Conservation (phyloP, 139 green algal species). For the Parachlorella kessleri region DNA sequence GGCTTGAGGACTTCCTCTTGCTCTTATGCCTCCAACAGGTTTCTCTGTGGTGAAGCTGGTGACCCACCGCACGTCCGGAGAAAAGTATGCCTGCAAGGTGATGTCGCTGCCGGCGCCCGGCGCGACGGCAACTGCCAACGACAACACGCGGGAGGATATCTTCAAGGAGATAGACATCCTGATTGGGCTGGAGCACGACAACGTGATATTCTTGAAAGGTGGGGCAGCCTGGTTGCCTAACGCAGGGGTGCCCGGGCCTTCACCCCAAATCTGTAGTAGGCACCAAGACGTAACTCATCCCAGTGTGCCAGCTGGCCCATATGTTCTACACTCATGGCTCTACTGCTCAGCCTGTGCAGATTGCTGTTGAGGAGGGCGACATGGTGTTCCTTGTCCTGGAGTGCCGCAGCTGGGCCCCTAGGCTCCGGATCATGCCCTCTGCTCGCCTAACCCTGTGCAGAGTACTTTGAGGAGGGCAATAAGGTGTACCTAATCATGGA, state of each 20-base stretch:
- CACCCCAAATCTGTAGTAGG: too few species aligned
- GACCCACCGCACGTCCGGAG: conserved; percentile 58
- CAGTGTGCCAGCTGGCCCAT: too few species aligned
- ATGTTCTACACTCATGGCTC: too few species aligned
- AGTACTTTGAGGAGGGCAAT: conserved; percentile 88
- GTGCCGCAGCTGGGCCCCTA: neutral
- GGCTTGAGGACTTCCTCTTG: too few species aligned
- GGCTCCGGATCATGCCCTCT: too few species aligned
- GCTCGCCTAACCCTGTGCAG: too few species aligned
- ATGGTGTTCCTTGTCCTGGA: neutral
- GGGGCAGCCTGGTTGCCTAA: too few species aligned
- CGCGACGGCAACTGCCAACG: conserved; percentile 64
- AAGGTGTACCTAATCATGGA: conserved; percentile 91
- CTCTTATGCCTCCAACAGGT: too few species aligned
- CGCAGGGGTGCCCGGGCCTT: too few species aligned
- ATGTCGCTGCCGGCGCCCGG: conserved; percentile 77
- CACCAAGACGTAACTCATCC: too few species aligned
- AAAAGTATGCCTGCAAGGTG: conserved; percentile 86
- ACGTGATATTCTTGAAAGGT: conserved; percentile 83
- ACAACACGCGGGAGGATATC: conserved; percentile 83
- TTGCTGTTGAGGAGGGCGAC: too few species aligned
- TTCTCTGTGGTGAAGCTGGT: conserved; percentile 87
- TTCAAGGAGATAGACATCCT: conserved; percentile 95
- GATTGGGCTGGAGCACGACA: conserved; percentile 77
- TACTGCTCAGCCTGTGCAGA: too few species aligned